Evolutionary conservation across 495 filamentous ascomycete species (phyloP), one percentile per base, ranked within the genome.

Genomic region (Echria macrotheca): DNA sequence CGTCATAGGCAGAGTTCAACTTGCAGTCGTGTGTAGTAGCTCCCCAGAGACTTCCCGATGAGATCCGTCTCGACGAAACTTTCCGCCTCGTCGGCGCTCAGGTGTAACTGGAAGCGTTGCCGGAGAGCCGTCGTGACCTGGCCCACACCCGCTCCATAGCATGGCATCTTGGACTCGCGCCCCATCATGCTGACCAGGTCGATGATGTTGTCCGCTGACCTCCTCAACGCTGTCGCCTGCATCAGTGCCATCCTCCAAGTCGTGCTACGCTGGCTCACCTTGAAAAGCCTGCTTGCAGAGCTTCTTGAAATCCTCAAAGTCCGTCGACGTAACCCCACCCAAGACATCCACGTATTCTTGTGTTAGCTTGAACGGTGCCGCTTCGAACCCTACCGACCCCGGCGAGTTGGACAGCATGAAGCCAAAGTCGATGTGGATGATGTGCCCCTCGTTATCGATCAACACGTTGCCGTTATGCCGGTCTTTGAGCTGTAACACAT

Each of bases 321-420:
- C 77, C 7, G 69, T 66, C 6, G 81, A 79, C 5, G 76, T 77
- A 17, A 82, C 66, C 5, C 83, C 84, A 18, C 84, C 85, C 17
- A 89, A 66, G 26, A 88, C 81, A 49, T 89, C 85, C 31, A 89
- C 77, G 60, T 88, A 89, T 54, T 89, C 85, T 53, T 83, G 76
- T 24, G 85, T 87, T 17, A 89, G 69, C 66, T 89, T 89, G 67
- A 89, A 89, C 9, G 85, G 85, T 21, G 85, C 85, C 18, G 84
- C 84, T 63, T 89, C 85, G 57, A 87, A 88, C 37, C 85, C 84
- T 49, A 89, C 83, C 22, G 76, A 78, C 2, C 85, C 85, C 14
- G 85, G 85, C 14, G 84, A 86, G 61, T 89, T 89, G 5, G 81
- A 85, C 37, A 89, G 73, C 85, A 89, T 89, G 62, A 89, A 89